Conservation (phyloP, 305 asterid genomes). For the Nicotiana rustica region DNA sequence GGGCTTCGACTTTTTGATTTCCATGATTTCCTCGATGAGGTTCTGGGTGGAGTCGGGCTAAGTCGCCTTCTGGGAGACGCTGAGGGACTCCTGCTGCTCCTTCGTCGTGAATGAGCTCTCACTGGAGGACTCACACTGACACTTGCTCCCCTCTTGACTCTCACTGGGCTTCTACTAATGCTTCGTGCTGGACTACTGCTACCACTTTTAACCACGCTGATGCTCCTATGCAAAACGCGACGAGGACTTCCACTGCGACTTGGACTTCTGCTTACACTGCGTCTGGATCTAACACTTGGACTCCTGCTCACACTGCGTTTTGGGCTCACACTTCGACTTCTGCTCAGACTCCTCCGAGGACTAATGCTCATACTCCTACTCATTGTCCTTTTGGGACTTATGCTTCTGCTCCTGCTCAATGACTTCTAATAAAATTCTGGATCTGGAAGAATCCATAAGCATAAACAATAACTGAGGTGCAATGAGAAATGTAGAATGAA, state of each 20-base stretch:
- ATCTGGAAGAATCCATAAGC: constrained; percentile 40
- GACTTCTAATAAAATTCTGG: constrained; percentile 44
- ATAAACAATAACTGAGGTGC: constrained; percentile 38
- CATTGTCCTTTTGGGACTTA: constrained; percentile 62
- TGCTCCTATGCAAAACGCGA: constrained; percentile 32
- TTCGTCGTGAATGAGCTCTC: constrained; percentile 54
- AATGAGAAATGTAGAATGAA: constrained; percentile 44
- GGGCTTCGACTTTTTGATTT: constrained; percentile 70
- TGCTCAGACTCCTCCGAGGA: constrained; percentile 64
- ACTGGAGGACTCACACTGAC: constrained; percentile 61
- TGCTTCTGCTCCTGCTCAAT: constrained; percentile 80
- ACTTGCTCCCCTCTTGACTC: constrained; percentile 62
- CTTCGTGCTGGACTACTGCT: constrained; percentile 57
- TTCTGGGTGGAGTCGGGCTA: constrained; percentile 61
- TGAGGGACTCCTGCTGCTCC: constrained; percentile 65
- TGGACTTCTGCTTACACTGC: constrained; percentile 53
- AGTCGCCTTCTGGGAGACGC: constrained; percentile 62
- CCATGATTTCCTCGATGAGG: constrained; percentile 62
- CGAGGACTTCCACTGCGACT: constrained; percentile 38
- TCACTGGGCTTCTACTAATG: constrained; percentile 58
- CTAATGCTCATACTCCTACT: constrained; percentile 97
- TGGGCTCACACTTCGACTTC: constrained; percentile 59
- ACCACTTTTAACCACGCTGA: constrained; percentile 36
- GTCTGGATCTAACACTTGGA: constrained; percentile 65
- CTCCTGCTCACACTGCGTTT: constrained; percentile 61